Evolutionary conservation across 352 stramenopile species (phyloP), one percentile per base, ranked within the genome.

Genomic region (Phytophthora boehmeriae): DNA sequence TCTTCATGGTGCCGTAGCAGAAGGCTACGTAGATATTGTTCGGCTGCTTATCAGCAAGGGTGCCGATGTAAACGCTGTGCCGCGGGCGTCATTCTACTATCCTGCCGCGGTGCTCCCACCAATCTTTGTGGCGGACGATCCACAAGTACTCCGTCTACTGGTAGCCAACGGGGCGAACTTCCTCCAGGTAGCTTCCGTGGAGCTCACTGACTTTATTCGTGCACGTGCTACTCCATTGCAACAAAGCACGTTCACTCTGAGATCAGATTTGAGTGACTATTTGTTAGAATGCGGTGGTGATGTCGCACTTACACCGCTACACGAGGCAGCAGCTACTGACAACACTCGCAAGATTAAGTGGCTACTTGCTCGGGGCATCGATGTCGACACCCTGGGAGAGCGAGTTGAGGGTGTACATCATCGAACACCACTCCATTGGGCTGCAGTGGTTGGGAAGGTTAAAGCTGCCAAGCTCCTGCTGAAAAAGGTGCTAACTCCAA

Each of bases 41-140:
- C 75, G 71, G 0, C 22, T 86, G 34, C 75, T 95, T 8, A 64
- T 92, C n/a, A 76, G 83, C 35, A 69, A 68, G 14, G 68, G 67
- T 9, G 82, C 79, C 2, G 67, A 95, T 56, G 73, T 86, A 16
- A 91, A 92, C 36, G 57, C 63, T n/a, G 39, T 90, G 22, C 71
- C 83, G 5, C 74, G 72, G 14, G 80, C 76, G 3, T 91, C 81
- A 8, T 91, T 90, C 22, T 93, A 90, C 65, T 81, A 88, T 35
- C 73, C 54, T 9, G 69, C 73, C 9, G 80, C 76, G 0, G 69
- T 84, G 14, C 69, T 91, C 5, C 81, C 83, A 8, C 76, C 86
- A 1, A 87, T 94, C 16, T 94, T 92, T 63, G 71, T 91, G 47
- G 80, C 83, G 2, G 83, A 92, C 46, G 78, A 92, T 34, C 81